phyloP scores from a whole-genome alignment of 352 stramenopile species.

The Phytopythium mirpurense region DNA sequence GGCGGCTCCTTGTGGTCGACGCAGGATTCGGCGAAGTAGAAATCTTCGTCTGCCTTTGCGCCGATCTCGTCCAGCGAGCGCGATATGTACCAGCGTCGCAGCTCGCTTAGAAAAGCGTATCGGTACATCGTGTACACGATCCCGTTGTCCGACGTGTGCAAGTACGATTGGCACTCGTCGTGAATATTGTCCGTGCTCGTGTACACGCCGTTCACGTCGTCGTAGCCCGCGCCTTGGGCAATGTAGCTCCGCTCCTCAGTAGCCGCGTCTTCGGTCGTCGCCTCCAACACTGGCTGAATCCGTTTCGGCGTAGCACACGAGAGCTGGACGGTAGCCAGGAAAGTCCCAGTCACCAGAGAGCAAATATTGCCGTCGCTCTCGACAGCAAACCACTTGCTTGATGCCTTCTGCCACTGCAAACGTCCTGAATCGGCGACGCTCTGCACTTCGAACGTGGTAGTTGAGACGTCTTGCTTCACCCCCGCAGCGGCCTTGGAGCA shows the following conservation, averaged over 20 bases:
- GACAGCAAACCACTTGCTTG: background rate
- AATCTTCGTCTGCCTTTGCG: slow-evolving; percentile 82
- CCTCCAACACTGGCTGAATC: too few species aligned
- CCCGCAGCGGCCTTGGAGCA: too few species aligned
- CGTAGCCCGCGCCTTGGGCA: slow-evolving; percentile 86
- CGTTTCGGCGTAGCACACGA: too few species aligned
- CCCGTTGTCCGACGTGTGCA: slow-evolving; percentile 43
- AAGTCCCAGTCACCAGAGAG: background rate
- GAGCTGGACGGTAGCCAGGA: background rate
- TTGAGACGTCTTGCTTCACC: too few species aligned
- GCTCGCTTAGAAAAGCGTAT: slow-evolving; percentile 95
- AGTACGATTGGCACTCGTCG: slow-evolving; percentile 70
- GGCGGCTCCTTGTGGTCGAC: slow-evolving; percentile 72
- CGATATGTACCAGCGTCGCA: slow-evolving; percentile 98
- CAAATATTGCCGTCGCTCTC: background rate
- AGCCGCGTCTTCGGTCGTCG: too few species aligned
- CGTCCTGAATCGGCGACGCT: too few species aligned
- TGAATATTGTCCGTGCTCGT: slow-evolving; percentile 75
- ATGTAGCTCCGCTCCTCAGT: slow-evolving; percentile 81
- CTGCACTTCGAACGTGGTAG: background rate
- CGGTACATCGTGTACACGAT: slow-evolving; percentile 93
- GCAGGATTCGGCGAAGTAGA: slow-evolving; percentile 77
- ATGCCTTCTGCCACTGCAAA: background rate
- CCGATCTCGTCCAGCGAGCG: slow-evolving; percentile 90
- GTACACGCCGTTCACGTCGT: slow-evolving; percentile 93